Evolutionary conservation across 495 filamentous ascomycete species (phyloP), one percentile per base, ranked within the genome.

Genomic region (Oleoguttula mirabilis): DNA sequence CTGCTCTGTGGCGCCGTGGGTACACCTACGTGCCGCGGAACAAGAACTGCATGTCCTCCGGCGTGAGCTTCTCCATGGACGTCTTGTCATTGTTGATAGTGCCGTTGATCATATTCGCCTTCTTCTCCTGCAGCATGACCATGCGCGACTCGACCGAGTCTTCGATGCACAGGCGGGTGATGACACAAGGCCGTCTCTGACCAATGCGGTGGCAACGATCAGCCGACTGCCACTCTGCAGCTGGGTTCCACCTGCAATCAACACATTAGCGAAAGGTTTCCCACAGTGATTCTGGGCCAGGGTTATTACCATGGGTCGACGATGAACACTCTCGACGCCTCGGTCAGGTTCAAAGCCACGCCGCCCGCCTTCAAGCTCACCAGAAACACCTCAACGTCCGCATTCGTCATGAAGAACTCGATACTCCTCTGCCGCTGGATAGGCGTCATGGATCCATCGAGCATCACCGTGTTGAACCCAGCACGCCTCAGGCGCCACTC

Each of bases 211-310:
- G 90, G 59, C 92, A 94, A 48, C 90, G 80, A 60, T 98, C 90
- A 2, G 88, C 88, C 46, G 79, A 84, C 56, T 98, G 90, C 88
- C 90, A 95, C 68, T 98, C 90, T 3, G 88, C 87, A 16, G 87
- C 86, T 3, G 88, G 88, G 48, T 95, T 95, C 88, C 88, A 94
- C 88, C 87, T n/a, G n/a, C n/a, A n/a, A n/a, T n/a, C n/a, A n/a
- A n/a, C n/a, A n/a, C n/a, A n/a, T n/a, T n/a, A n/a, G n/a, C n/a
- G n/a, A n/a, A n/a, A n/a, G n/a, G n/a, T n/a, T n/a, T n/a, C n/a
- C n/a, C n/a, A n/a, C n/a, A n/a, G n/a, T n/a, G n/a, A n/a, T n/a
- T n/a, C n/a, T n/a, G n/a, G n/a, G n/a, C n/a, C n/a, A n/a, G n/a
- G n/a, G n/a, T n/a, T n/a, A 28, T 28, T 7, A 65, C 40, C 74